These are phyloP conservation scores for Dicorynia guianensis DNA, from an alignment of 306 rosid genomes.

Conservation along the genomic window DNA sequence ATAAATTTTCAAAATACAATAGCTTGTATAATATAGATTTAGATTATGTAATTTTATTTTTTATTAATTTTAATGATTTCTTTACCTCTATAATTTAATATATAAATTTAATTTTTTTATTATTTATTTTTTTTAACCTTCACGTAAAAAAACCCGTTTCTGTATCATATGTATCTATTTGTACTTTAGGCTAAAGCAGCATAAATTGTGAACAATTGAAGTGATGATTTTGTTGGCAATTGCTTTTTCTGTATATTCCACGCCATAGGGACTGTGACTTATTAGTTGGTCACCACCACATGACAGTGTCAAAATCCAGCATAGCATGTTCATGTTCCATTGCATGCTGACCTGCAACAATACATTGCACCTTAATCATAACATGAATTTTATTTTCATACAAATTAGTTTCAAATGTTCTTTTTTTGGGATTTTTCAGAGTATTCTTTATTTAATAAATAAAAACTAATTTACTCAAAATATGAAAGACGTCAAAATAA, in stretches of 20 bases:
- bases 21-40: neutral
- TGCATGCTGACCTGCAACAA: neutral
- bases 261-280: slow-evolving; percentile 27
- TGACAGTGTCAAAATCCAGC: slow-evolving; percentile 33
- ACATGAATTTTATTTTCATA: neutral
- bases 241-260: neutral
- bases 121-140: no score
- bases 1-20: neutral
- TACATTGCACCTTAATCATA: slow-evolving; percentile 6
- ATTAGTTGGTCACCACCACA: slow-evolving; percentile 5
- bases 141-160: no score
- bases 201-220: neutral
- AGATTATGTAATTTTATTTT: no score
- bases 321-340: slow-evolving; percentile 33
- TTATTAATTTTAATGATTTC: no score
- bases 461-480: no score
- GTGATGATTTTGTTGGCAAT: slow-evolving; percentile 10
- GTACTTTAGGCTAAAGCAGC: neutral
- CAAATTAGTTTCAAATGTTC: no score
- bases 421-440: no score
- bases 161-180: neutral
- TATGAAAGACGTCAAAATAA: no score
- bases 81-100: no score
- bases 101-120: no score
- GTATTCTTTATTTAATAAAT: no score